Conservation (phyloP, 192 early-diverging fungal genomes). For the Podochytrium sp. region DNA sequence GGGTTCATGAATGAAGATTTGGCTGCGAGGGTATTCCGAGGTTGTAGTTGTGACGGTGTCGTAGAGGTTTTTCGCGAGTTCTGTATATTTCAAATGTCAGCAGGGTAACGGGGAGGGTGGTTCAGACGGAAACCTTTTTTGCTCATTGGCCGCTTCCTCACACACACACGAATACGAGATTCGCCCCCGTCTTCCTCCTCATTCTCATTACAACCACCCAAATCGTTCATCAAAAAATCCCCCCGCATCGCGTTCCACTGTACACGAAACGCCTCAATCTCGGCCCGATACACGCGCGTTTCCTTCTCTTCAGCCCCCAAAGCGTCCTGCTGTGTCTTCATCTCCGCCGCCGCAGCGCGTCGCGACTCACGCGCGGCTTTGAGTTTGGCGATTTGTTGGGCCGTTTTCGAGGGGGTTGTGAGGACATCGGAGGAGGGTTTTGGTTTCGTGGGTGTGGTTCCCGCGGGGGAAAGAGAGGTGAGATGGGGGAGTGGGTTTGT, state of each 20-base stretch:
- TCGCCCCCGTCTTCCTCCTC: no score
- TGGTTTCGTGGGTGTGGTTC: background rate
- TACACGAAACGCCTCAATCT: conserved; percentile 28
- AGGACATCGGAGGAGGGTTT: background rate
- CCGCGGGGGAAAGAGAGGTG: background rate
- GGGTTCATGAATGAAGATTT: conserved; percentile 51
- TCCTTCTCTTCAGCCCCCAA: conserved; percentile 18
- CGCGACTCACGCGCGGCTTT: conserved; percentile 23
- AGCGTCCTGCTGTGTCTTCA: background rate
- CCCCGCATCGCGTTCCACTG: background rate
- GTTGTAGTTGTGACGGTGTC: conserved; percentile 46
- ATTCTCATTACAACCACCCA: background rate
- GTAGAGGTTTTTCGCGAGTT: conserved; percentile 22
- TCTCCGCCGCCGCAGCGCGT: conserved; percentile 21
- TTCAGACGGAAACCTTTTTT: conserved; percentile 53
- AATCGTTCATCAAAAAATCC: background rate
- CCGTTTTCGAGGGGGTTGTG: conserved; percentile 36
- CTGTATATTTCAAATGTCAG: conserved; percentile 7
- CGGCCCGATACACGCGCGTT: conserved; percentile 9
- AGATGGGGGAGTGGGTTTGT: background rate
- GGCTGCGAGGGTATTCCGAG: conserved; percentile 34
- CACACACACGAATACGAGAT: conserved; percentile 79
- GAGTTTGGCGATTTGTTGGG: conserved; percentile 28
- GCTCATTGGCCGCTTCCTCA: conserved; percentile 86
- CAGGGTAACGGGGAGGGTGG: background rate